Base-by-base conservation (phyloP, 2,329 filamentous ascomycete genomes). In the Neodidymelliopsis sp. region DNA sequence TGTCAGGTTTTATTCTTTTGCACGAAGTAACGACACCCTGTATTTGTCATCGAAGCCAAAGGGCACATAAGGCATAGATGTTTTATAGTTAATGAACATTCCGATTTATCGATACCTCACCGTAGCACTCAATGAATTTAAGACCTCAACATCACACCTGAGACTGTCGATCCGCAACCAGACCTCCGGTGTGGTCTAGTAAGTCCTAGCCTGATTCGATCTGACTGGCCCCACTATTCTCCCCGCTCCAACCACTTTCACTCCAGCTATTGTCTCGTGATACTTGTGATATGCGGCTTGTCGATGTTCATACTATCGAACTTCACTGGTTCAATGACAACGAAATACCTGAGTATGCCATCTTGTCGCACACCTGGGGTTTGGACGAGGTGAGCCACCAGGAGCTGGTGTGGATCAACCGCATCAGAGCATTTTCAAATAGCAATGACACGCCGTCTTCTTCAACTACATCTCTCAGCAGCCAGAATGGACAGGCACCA, bases 201-300 rank as follows among this genome's bases (percentile, higher is more conserved):
- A 20, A 4, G 3, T 13, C 18, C 37, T 34, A 49, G 15, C 40
- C 34, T 7, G 11, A 22, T 44, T 5, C 7, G 35, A n/a, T 18
- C 15, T 49, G 39, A 35, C 16, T 15, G 12, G 4, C 10, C n/a
- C n/a, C 10, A 11, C 15, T 12, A 15, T 24, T 18, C 35, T 30
- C 31, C 22, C 22, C 20, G 33, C 37, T 13, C 25, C 10, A 31
- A 10, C 36, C 11, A 22, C 27, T 12, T 3, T 12, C 24, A 15
- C 15, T 4, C 16, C 28, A 13, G 24, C 29, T 29, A 25, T 15
- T 33, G n/a, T 33, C 20, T 9, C 35, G 29, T 35, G 49, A 35
- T 38, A 29, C 38, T 31, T 49, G 42, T 56, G 39, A 42, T 53
- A 67, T 66, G 61, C 57, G 64, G 36, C 62, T 67, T 34, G 59